Percentiles rank a stretch among this genome's conserved stretches.
These are phyloP conservation scores for Fusarium mexicanum DNA, from an alignment of 2,329 filamentous ascomycete genomes.

Conservation along the genomic window DNA sequence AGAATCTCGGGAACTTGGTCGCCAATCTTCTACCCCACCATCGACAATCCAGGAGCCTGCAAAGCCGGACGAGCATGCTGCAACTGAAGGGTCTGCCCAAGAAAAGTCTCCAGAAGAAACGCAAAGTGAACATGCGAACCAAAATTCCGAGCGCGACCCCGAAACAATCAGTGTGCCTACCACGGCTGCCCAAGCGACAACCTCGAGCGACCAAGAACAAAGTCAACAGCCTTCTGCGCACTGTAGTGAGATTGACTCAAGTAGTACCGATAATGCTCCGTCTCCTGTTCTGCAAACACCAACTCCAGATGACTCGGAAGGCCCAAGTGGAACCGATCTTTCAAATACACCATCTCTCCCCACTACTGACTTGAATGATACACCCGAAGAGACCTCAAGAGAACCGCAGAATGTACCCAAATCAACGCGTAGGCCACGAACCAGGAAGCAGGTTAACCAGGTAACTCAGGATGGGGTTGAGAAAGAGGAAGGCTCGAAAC, in stretches of 20 bases:
- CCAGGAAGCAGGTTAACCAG: slow-evolving; percentile 27
- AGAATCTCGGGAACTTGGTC: slow-evolving; percentile 19
- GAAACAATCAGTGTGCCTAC: background rate
- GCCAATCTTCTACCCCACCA: slow-evolving; percentile 39
- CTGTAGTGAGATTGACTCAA: background rate
- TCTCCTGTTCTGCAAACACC: slow-evolving; percentile 20
- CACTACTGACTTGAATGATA: slow-evolving; percentile 15
- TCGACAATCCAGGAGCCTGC: slow-evolving; percentile 27
- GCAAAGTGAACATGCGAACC: background rate
- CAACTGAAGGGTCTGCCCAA: background rate
- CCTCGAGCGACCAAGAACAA: slow-evolving; percentile 12
- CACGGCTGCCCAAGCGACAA: slow-evolving; percentile 1
- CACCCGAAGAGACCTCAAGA: slow-evolving; percentile 2
- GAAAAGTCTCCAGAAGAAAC: background rate
- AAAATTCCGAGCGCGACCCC: background rate
- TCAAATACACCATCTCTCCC: slow-evolving; percentile 22
- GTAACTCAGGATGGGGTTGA: slow-evolving; percentile 21
- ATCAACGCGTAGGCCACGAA: slow-evolving; percentile 27
- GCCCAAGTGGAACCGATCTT: slow-evolving; percentile 16
- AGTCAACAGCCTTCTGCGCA: background rate
- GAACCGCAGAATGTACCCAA: slow-evolving; percentile 14
- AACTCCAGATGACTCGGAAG: slow-evolving; percentile 26
- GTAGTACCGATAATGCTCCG: background rate
- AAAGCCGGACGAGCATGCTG: slow-evolving; percentile 13
- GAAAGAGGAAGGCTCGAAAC: slow-evolving; percentile 34